Evolutionary conservation across 2,329 filamentous ascomycete species (phyloP).

Genomic region (Sarocladium kiliense): DNA sequence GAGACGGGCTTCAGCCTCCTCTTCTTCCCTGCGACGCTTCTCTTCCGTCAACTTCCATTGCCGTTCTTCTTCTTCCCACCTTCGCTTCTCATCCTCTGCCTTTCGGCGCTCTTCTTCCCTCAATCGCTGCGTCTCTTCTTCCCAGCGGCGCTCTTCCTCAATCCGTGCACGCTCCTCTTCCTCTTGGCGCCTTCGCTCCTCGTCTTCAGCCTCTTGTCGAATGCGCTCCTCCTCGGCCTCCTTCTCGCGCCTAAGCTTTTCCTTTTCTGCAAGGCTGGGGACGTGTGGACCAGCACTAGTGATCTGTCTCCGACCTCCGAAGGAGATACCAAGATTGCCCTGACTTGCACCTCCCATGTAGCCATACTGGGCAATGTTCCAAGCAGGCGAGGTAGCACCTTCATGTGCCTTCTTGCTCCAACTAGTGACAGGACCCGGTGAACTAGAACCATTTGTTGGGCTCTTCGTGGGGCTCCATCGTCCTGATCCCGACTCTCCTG

Average conservation of each 20-base stretch:
- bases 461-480: conserved; percentile 60
- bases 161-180: conserved; percentile 54
- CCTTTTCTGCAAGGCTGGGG: conserved; percentile 79
- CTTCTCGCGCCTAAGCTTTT: conserved; percentile 56
- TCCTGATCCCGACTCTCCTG: conserved; percentile 49
- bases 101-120: conserved; percentile 56
- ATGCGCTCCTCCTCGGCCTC: conserved; percentile 56
- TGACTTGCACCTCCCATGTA: conserved; percentile 98
- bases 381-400: conserved; percentile 76
- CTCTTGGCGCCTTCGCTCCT: conserved; percentile 39
- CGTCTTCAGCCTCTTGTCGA: conserved; percentile 48
- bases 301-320: conserved; percentile 88
- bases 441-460: conserved; percentile 48
- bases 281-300: conserved; percentile 76
- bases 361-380: conserved; percentile 98
- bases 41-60: conserved; percentile 76
- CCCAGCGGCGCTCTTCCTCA: conserved; percentile 64
- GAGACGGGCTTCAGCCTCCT: conserved; percentile 62
- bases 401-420: conserved; percentile 89
- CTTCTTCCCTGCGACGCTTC: conserved; percentile 64
- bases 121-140: conserved; percentile 55
- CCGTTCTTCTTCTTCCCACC: conserved; percentile 72
- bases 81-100: conserved; percentile 62
- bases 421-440: conserved; percentile 63
- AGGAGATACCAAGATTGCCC: conserved; percentile 88